Base-by-base conservation (phyloP, 768 basidiomycete species). In the Exidia glandulosa region DNA sequence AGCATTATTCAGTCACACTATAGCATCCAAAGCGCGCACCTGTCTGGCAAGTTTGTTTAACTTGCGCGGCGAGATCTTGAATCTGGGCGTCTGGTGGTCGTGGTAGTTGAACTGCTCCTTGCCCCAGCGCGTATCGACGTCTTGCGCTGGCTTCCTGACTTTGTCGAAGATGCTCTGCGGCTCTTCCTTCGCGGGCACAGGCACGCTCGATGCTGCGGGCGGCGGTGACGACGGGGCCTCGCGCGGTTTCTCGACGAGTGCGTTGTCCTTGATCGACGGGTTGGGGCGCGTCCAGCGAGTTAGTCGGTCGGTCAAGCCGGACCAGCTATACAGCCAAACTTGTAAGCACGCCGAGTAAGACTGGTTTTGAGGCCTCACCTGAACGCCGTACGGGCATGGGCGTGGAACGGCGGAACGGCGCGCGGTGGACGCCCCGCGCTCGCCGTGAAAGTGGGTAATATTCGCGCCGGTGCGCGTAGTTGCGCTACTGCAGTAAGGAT, bases 21-120 rank as follows among this genome's bases (percentile, higher is more conserved):
- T n/a, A n/a, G n/a, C 72, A n/a, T n/a, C n/a, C n/a, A n/a, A n/a
- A n/a, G n/a, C 88, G 2, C 90, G 80, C 63, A 99, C 88, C 71
- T 96, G 91, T 32, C 83, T 79, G 9, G 85, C 87, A 45, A 99
- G 79, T 76, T 85, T 82, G 72, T 95, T 94, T 60, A 99, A 77
- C 71, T 97, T 99, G 59, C 94, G 83, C 66, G 87, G 88, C 3
- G 93, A 95, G 47, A 94, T 90, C 73, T 94, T 94, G 78, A 96
- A 95, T 70, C 84, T 84, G 19, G 88, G 85, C 0, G 94, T 97
- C 25, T 90, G 91, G 71, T 90, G 93, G 77, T 91, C 89, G 76
- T 95, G 93, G 93, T 96, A 62, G 6, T 27, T 27, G 7, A 6
- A 27, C 23, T 27, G 16, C 30, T 13, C 9, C 50, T 54, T 27